Base-by-base conservation (phyloP, 108 stramenopile genomes). In the Pseudonitzschia pungens region DNA sequence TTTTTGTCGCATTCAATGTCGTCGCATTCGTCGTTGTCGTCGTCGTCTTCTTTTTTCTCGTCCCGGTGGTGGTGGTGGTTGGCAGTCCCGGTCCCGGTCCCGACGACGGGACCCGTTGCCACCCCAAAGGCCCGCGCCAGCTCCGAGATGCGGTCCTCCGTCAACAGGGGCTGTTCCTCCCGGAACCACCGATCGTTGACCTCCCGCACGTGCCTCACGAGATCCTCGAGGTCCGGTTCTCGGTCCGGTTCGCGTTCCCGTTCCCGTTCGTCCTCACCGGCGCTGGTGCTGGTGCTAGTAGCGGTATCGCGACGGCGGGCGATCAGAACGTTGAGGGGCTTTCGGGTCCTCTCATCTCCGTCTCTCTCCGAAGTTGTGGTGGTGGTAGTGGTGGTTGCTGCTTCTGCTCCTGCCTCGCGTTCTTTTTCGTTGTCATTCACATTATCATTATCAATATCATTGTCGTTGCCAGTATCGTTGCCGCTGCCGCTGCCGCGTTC, bases 181-280 rank as follows among this genome's bases (percentile, higher is more conserved):
- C 74, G 78, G 67, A 87, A 94, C 88, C 89, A 92, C 31, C 77
- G 73, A 77, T 92, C 78, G 54, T 86, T 90, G 18, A 73, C 75
- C 29, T 51, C 10, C 64, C 87, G 83, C 22, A 91, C 79, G 65
- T 94, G 93, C 24, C 76, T 27, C 36, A 72, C 65, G 10, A 92
- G 78, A 29, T 67, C 65, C 2, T 84, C 80, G 11, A 75, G 68
- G 66, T 84, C 71, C 18, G 89, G 82, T 24, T 29, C 45, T 72
- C n/a, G n/a, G n/a, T n/a, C n/a, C n/a, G n/a, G n/a, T n/a, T n/a
- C n/a, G n/a, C n/a, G n/a, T n/a, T n/a, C n/a, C n/a, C n/a, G n/a
- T n/a, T n/a, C n/a, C n/a, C n/a, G n/a, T n/a, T n/a, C n/a, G n/a
- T n/a, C n/a, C n/a, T n/a, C n/a, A n/a, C n/a, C n/a, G n/a, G n/a